Conservation (phyloP, 495 filamentous ascomycete genomes). For the Talaromyces proteolyticus region DNA sequence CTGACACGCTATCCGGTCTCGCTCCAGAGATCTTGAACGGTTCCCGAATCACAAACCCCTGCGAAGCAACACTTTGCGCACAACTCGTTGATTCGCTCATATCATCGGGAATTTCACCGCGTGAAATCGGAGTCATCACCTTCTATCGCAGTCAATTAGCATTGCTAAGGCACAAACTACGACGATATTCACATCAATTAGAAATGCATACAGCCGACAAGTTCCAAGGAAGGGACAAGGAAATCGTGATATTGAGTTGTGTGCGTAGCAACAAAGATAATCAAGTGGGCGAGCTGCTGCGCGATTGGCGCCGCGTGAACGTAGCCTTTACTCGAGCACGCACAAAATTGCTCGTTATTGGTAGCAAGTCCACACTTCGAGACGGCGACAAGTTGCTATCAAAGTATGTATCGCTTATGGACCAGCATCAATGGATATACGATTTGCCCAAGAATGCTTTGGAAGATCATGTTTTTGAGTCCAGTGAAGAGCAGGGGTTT, state of each 20-base stretch:
- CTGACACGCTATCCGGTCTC: slow-evolving; percentile 59
- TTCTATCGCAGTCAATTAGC: slow-evolving; percentile 91
- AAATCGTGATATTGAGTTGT: slow-evolving; percentile 76
- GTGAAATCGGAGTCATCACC: slow-evolving; percentile 93
- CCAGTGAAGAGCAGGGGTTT: slow-evolving; percentile 2
- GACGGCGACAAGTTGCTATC: slow-evolving; percentile 70
- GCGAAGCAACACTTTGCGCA: slow-evolving; percentile 66
- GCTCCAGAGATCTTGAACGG: slow-evolving; percentile 68
- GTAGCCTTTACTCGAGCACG: slow-evolving; percentile 91
- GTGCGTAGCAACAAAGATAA: slow-evolving; percentile 80
- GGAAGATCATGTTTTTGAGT: slow-evolving; percentile 63
- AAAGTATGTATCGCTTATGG: slow-evolving; percentile 70
- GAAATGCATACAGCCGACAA: slow-evolving; percentile 97
- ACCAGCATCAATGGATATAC: slow-evolving; percentile 66
- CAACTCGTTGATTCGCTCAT: slow-evolving; percentile 78
- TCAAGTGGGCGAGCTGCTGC: slow-evolving; percentile 79
- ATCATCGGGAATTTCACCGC: slow-evolving; percentile 62
- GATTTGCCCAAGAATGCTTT: slow-evolving; percentile 58
- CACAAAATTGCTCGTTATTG: slow-evolving; percentile 83
- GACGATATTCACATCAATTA: slow-evolving; percentile 47
- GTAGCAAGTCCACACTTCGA: slow-evolving; percentile 66
- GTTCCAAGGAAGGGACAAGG: slow-evolving; percentile 94
- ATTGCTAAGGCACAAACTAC: slow-evolving; percentile 49
- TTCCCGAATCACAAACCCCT: slow-evolving; percentile 78
- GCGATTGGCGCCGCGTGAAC: slow-evolving; percentile 90